phyloP scores from a whole-genome alignment of 441 rosid genomes.

The Dalechampia spathulata region DNA sequence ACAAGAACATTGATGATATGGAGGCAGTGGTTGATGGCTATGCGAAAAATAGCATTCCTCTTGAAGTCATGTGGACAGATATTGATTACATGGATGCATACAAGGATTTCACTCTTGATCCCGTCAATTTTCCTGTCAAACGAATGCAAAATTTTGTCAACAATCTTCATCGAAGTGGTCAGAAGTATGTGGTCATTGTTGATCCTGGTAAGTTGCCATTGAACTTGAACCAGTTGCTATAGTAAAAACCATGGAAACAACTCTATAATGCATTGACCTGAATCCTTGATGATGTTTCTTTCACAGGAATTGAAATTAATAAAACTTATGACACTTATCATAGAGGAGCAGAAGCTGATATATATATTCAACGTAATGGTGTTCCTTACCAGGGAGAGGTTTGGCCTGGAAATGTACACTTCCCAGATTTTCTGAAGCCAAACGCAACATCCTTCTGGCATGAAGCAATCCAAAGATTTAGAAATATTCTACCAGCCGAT shows the following conservation, averaged over 20 bases:
- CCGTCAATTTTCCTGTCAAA: conserved; percentile 49
- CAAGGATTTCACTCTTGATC: conserved; percentile 73
- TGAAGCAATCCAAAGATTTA: conserved; percentile 44
- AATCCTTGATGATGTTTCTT: neutral
- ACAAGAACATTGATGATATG: conserved; percentile 49
- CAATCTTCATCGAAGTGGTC: conserved; percentile 48
- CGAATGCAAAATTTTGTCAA: conserved; percentile 38
- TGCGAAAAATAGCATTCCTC: conserved; percentile 59
- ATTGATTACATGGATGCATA: conserved; percentile 73
- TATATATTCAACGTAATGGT: conserved; percentile 45
- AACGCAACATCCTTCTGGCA: conserved; percentile 38
- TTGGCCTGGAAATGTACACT: conserved; percentile 72
- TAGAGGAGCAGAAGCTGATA: conserved; percentile 56
- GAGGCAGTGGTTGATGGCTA: conserved; percentile 62
- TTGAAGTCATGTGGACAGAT: conserved; percentile 86
- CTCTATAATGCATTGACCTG: too few species aligned
- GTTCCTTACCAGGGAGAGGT: conserved; percentile 50
- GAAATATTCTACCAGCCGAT: conserved; percentile 35
- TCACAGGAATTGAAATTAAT: conserved; percentile 47
- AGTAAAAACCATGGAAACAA: too few species aligned
- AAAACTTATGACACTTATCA: conserved; percentile 35
- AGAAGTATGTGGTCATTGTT: conserved; percentile 52
- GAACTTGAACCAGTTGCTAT: neutral
- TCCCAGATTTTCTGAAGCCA: conserved; percentile 64
- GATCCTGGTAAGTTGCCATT: conserved; percentile 44